Base-by-base conservation (phyloP, 2,329 filamentous ascomycete genomes). In the Bretziella fagacearum region DNA sequence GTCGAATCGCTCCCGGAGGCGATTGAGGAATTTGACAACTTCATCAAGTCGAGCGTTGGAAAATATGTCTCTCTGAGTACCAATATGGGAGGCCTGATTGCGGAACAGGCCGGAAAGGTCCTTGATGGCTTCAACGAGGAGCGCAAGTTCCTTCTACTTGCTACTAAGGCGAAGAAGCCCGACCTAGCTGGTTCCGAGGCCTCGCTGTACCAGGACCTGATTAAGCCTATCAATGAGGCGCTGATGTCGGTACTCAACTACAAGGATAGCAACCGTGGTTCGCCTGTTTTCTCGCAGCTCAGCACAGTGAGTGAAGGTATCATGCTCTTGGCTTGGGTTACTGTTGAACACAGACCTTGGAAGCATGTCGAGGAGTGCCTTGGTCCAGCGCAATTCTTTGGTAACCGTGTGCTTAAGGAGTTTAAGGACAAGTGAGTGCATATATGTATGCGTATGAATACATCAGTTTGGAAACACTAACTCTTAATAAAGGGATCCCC, bases 121-220 rank as follows among this genome's bases (percentile, higher is more conserved):
- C 57, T 69, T 41, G 63, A 70, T 52, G 74, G 85, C 33, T 95
- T 96, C 65, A 69, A 77, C 50, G 84, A 84, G 52, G 83, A 95
- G 66, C 79, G 89, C 55, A 83, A 79, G 54, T 94, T 94, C 62
- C 71, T 98, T 48, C 73, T 93, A 53, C 79, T 95, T 55, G 77
- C 86, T 1, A 89, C 84, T 46, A 91, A 87, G 67, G 81, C 91
- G 18, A 93, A 86, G 71, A 94, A 94, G 65, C 91, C 89, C 18
- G 81, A 91, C 53, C 69, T 81, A 53, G 61, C 61, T 10, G 67
- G 68, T 33, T 57, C 69, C 27, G 74, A 79, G 41, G 74, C 79
- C 56, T 65, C 74, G 6, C 67, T 74, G 3, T 84, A 79, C 58
- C 77, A 83, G 60, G 79, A 84, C 52, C 73, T 95, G 17, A 69